Base-by-base conservation (phyloP, 2,329 filamentous ascomycete genomes). In the Arthroderma sp. region DNA sequence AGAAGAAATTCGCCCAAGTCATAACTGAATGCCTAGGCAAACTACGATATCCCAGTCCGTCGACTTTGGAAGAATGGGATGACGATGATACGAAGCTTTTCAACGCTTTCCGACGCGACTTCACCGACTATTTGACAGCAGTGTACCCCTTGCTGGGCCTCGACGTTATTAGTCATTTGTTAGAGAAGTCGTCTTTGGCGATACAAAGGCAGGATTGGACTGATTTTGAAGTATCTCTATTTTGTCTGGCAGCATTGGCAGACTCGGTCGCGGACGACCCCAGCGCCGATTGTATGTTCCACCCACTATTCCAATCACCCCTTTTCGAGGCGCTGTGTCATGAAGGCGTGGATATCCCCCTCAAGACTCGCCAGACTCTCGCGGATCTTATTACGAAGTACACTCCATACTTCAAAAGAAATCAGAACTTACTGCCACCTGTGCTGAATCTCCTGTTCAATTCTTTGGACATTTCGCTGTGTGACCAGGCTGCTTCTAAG, bases 391-490 rank as follows among this genome's bases (percentile, higher is more conserved):
- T 70, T 43, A 61, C 64, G 27, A 62, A 62, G 47, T 69, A 66
- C 45, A 61, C 65, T 38, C 59, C 57, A 10, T 69, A 67, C 49
- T 65, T 69, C 46, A 62, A 68, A 52, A 61, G 65, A 27, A 65
- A 65, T 38, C 60, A 61, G 36, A 55, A 57, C 28, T 50, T 67
- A 29, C 57, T 70, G 31, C 58, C 65, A 1, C 54, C 59, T 28
- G 61, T 65, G 6, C 50, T 70, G 15, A 68, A 64, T 36, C 66
- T 70, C 42, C 52, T 70, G 4, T 69, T 70, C 47, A 60, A 61
- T 4, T 69, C 67, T 3, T 53, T 70, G 38, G 62, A 64, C 31
- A 56, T 64, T 41, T 57, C 58, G n/a, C 52, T 57, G 4, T 67
- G 64, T 47, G 64, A 66, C 5, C 57, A 61, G 43, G 54, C 61